phyloP scores from a whole-genome alignment of 1,139 yeast species.

The Arxiozyma slooffiae region DNA sequence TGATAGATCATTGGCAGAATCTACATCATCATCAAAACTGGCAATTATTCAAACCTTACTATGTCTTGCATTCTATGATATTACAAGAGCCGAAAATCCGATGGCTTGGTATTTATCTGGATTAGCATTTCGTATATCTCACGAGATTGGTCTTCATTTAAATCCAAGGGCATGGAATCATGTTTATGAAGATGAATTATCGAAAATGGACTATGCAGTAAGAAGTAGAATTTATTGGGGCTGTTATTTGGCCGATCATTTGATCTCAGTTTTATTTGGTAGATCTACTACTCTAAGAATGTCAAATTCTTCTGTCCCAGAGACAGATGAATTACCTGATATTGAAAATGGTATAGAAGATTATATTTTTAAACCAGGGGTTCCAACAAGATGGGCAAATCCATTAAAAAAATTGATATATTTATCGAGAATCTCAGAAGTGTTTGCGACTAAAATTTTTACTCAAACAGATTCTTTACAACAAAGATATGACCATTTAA shows the following conservation, averaged over 20 bases:
- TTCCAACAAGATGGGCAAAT: constrained; percentile 31
- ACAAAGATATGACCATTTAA: constrained; percentile 21
- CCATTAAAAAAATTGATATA: constrained; percentile 42
- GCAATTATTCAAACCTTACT: constrained; percentile 39
- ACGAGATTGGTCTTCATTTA: constrained; percentile 50
- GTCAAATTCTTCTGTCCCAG: constrained; percentile 50
- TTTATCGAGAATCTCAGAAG: constrained; percentile 45
- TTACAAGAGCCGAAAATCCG: constrained; percentile 46
- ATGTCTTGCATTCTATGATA: constrained; percentile 47
- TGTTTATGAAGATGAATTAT: constrained; percentile 25
- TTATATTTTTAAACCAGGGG: constrained; percentile 26
- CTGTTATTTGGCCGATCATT: constrained; percentile 50
- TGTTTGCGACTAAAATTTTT: constrained; percentile 32
- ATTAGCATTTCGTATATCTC: constrained; percentile 53
- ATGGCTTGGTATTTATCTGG: constrained; percentile 57
- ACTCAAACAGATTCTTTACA: constrained; percentile 18
- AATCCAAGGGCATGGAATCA: constrained; percentile 45
- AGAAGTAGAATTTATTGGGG: constrained; percentile 57
- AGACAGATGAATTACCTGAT: constrained; percentile 50
- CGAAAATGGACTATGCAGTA: constrained; percentile 39
- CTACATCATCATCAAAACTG: constrained; percentile 25
- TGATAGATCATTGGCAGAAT: constrained; percentile 16
- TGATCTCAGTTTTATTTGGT: constrained; percentile 46
- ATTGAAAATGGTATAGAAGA: constrained; percentile 42
- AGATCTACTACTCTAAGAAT: constrained; percentile 45